Percentiles rank a stretch among this genome's conserved stretches.
phyloP scores from a whole-genome alignment of 2,329 filamentous ascomycete species.

The Colletotrichum truncatum region DNA sequence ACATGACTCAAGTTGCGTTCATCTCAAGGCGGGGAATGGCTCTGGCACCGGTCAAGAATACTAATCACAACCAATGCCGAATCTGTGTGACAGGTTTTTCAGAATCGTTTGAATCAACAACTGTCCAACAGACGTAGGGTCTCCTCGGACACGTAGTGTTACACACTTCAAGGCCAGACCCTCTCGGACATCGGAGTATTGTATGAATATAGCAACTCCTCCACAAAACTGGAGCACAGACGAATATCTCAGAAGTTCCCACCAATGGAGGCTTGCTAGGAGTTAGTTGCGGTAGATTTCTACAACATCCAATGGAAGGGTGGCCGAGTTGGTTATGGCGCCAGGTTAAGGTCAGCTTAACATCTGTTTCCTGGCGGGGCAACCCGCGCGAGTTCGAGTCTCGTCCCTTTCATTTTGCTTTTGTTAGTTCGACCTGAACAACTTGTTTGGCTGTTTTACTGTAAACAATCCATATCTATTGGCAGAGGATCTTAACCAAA shows the following conservation, averaged over 20 bases:
- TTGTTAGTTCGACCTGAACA: background rate
- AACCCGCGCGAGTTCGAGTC: constrained; percentile 15
- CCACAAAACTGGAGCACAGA: background rate
- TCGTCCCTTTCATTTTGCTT: background rate
- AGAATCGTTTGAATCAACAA: no score
- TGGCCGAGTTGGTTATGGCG: constrained; percentile 17
- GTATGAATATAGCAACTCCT: background rate
- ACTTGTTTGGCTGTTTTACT: background rate
- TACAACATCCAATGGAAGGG: background rate
- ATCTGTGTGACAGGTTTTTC: no score
- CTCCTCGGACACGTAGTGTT: no score
- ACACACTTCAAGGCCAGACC: no score
- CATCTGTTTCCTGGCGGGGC: constrained; percentile 13
- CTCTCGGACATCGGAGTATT: background rate
- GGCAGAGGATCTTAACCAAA: no score
- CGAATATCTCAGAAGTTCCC: background rate
- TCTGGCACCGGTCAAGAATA: no score
- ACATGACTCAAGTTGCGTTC: no score
- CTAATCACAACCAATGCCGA: no score
- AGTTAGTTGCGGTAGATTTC: rapidly evolving
- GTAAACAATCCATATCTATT: no score
- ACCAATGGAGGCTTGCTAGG: background rate
- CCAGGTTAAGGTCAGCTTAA: constrained; percentile 12
- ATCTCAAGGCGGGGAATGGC: no score
- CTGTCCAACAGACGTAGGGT: no score